phyloP scores from a whole-genome alignment of 2,329 filamentous ascomycete species.

The Stromatinia cepivora region DNA sequence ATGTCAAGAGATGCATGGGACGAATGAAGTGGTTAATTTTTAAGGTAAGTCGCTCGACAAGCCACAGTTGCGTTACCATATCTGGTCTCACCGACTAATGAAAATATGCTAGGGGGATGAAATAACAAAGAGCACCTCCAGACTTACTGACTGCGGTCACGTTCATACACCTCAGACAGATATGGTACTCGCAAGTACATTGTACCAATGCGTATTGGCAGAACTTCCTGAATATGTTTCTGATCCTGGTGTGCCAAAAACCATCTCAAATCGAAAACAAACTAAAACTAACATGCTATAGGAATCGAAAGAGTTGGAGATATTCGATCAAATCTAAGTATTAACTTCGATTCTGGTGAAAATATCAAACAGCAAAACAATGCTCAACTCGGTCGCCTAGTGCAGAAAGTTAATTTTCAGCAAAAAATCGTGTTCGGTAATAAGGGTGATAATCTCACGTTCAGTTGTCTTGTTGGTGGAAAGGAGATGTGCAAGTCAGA shows the following conservation, averaged over 20 bases:
- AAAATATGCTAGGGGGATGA: slow-evolving; percentile 18
- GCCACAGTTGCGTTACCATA: background rate
- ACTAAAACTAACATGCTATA: slow-evolving; percentile 12
- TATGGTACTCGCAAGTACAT: background rate
- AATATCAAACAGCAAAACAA: background rate
- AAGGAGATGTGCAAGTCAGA: slow-evolving; percentile 13
- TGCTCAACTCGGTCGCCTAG: background rate
- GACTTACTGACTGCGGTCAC: background rate
- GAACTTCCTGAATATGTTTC: slow-evolving; percentile 22
- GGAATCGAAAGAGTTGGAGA: slow-evolving; percentile 18
- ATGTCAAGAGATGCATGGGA: slow-evolving; percentile 6
- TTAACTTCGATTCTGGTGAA: background rate
- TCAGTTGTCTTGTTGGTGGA: slow-evolving; percentile 18
- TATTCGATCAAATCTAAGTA: slow-evolving; percentile 12
- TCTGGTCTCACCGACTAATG: background rate
- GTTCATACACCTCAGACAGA: slow-evolving; percentile 4
- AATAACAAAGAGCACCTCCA: slow-evolving; percentile 22
- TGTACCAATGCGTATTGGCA: slow-evolving; percentile 15
- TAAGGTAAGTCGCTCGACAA: slow-evolving; percentile 23
- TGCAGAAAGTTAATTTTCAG: background rate
- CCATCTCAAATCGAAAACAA: background rate
- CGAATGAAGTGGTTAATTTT: slow-evolving; percentile 26
- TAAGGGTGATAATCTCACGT: slow-evolving; percentile 25
- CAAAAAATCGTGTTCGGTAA: slow-evolving; percentile 25
- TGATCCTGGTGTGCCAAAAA: slow-evolving; percentile 16